Conservation (phyloP, 768 basidiomycete species). For the Leucocoprinus sp. region DNA sequence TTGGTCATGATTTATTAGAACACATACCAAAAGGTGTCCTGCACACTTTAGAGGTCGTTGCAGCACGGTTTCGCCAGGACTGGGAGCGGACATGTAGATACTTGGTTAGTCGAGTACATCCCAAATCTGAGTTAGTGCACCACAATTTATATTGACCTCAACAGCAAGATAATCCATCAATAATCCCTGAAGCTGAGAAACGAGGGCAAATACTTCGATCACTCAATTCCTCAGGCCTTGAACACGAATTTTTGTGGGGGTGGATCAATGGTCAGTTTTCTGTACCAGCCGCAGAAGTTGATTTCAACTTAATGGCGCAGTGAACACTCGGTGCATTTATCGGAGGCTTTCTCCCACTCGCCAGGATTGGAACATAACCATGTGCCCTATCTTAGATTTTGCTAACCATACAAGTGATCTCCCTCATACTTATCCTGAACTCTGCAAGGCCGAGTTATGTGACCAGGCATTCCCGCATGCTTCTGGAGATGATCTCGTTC, state of each 20-base stretch:
- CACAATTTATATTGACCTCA: conserved; percentile 10
- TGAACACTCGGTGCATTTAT: conserved; percentile 89
- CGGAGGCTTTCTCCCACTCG: conserved; percentile 43
- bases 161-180: conserved; percentile 15
- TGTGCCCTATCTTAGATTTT: conserved; percentile 88
- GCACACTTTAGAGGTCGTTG: conserved; percentile 32
- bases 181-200: conserved; percentile 7
- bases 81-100: conserved; percentile 45
- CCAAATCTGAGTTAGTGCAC: neutral
- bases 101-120: conserved; percentile 36
- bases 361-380: conserved; percentile 68
- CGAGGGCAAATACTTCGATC: conserved; percentile 2
- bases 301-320: conserved; percentile 28
- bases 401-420: conserved; percentile 61
- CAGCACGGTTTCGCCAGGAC: conserved; percentile 46
- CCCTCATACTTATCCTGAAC: conserved; percentile 36
- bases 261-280: conserved; percentile 76
- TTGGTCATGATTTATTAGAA: conserved; percentile 25
- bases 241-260: conserved; percentile 67
- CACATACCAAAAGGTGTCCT: conserved; percentile 41
- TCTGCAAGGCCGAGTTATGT: conserved; percentile 28
- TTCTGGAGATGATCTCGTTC: conserved; percentile 39
- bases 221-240: conserved; percentile 13
- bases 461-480: conserved; percentile 25
- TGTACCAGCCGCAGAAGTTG: neutral